phyloP scores from a whole-genome alignment of 805 yeast species.

The Blastobotrys chiropterorum region DNA sequence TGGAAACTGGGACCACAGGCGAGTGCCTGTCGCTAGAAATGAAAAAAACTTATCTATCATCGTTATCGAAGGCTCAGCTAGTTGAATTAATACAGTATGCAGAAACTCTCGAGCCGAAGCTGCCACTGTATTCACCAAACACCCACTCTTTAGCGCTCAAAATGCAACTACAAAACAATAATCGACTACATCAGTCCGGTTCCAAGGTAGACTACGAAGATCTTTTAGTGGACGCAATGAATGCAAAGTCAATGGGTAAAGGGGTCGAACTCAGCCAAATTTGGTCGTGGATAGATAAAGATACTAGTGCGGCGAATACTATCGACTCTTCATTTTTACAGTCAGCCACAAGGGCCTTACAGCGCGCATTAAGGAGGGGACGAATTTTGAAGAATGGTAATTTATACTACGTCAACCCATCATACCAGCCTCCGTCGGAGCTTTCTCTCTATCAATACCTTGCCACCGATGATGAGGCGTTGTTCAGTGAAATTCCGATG shows the following conservation, averaged over 20 bases:
- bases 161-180: conserved; percentile 28
- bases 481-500: conserved; percentile 29
- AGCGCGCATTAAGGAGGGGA: conserved; percentile 32
- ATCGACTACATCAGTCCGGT: conserved; percentile 18
- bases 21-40: conserved; percentile 30
- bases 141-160: conserved; percentile 29
- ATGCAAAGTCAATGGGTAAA: conserved; percentile 27
- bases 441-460: conserved; percentile 28
- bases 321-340: conserved; percentile 31
- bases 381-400: conserved; percentile 27
- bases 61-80: conserved; percentile 35
- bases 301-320: conserved; percentile 21
- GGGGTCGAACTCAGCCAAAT: conserved; percentile 24
- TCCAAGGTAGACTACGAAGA: conserved; percentile 29
- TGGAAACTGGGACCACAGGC: conserved; percentile 35
- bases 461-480: conserved; percentile 32
- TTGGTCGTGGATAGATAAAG: conserved; percentile 25
- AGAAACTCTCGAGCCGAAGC: conserved; percentile 32
- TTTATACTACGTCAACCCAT: conserved; percentile 26
- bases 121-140: conserved; percentile 35
- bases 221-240: conserved; percentile 28
- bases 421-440: conserved; percentile 30
- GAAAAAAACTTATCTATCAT: conserved; percentile 33
- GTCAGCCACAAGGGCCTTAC: conserved; percentile 33
- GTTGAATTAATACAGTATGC: conserved; percentile 35